These are phyloP conservation scores for Karstenula rhodostoma DNA, from an alignment of 2,329 filamentous ascomycete genomes.

Conservation along the genomic window DNA sequence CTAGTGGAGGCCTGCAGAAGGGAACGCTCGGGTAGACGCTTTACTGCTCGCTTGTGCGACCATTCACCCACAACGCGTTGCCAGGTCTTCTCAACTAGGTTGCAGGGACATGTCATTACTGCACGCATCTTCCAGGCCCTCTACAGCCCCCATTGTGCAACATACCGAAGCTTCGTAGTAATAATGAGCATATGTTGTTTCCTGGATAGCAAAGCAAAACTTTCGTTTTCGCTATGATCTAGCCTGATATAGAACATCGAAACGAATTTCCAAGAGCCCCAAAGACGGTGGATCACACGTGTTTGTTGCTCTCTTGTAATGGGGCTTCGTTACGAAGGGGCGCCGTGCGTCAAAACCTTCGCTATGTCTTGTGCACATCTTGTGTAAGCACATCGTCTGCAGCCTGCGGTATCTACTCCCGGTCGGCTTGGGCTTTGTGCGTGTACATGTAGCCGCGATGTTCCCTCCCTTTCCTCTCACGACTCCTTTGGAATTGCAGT, in stretches of 20 bases:
- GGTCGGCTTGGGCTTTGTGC: background rate
- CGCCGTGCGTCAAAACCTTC: constrained; percentile 3
- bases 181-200: no score
- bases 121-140: background rate
- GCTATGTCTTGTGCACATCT: background rate
- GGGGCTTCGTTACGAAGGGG: constrained; percentile 1
- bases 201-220: background rate
- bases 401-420: background rate
- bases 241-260: constrained; percentile 4
- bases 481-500: background rate
- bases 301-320: background rate
- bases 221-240: background rate
- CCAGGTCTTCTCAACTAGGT: no score
- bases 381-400: background rate
- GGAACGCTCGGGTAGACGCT: no score
- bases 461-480: background rate
- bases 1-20: no score
- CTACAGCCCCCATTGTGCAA: background rate
- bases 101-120: no score
- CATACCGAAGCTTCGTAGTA: background rate
- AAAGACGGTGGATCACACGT: constrained; percentile 2
- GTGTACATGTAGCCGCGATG: background rate
- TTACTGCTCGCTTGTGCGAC: no score
- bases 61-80: no score
- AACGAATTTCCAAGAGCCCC: background rate